Evolutionary conservation across 805 yeast species (phyloP).

Genomic region (Cyberlindnera americana): DNA sequence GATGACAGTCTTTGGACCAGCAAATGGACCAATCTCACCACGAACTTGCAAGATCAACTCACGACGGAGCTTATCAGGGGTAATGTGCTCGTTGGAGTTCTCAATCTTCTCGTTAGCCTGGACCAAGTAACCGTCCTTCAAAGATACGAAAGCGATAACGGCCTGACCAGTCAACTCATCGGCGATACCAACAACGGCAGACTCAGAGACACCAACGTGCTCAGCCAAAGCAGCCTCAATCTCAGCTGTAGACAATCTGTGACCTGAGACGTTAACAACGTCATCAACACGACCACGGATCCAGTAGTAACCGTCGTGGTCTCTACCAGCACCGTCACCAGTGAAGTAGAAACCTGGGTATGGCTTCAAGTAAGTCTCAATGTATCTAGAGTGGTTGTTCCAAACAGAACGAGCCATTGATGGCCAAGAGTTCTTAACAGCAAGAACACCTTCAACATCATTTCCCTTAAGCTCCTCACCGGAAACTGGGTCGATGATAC

Average conservation of each 20-base stretch:
- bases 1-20: constrained; percentile 74
- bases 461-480: constrained; percentile 67
- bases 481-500: constrained; percentile 67
- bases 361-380: constrained; percentile 80
- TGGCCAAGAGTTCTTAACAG: constrained; percentile 74
- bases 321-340: constrained; percentile 89
- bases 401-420: constrained; percentile 81
- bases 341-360: constrained; percentile 81
- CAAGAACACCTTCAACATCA: constrained; percentile 79
- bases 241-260: constrained; percentile 84
- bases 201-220: constrained; percentile 77
- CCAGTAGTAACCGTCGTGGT: constrained; percentile 81
- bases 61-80: constrained; percentile 25
- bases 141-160: constrained; percentile 75
- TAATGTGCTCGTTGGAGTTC: constrained; percentile 29
- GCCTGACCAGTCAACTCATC: constrained; percentile 88
- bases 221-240: constrained; percentile 80
- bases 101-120: constrained; percentile 27
- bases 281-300: constrained; percentile 85
- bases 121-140: constrained; percentile 41
- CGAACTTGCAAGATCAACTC: constrained; percentile 64
- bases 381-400: constrained; percentile 68
- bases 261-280: constrained; percentile 85
- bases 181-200: constrained; percentile 79
- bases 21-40: constrained; percentile 81